Percentiles rank a stretch among this genome's conserved stretches.
These are phyloP conservation scores for Dissoconium aciculare DNA, from an alignment of 2,329 filamentous ascomycete species.

Conservation along the genomic window DNA sequence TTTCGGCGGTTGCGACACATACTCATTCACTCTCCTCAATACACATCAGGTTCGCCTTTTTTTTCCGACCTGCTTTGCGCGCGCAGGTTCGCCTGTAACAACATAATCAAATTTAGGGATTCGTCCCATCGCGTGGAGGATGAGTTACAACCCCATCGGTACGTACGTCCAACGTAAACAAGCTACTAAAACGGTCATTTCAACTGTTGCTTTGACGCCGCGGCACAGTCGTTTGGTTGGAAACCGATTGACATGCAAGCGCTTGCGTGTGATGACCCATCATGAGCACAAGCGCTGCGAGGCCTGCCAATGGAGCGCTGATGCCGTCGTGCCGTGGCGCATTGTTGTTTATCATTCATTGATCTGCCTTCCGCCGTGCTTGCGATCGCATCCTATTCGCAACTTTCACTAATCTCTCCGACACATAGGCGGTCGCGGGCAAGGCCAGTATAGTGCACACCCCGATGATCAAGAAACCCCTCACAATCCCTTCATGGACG, in stretches of 20 bases:
- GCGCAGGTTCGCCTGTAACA: neutral
- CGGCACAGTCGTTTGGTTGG: no score
- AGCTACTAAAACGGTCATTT: neutral
- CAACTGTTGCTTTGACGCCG: no score
- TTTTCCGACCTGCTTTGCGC: neutral
- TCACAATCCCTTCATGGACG: constrained; percentile 14
- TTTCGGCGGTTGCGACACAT: no score
- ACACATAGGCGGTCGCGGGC: constrained; percentile 9
- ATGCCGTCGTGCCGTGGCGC: neutral
- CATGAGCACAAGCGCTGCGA: neutral
- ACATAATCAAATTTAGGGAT: neutral
- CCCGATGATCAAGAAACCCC: constrained; percentile 10
- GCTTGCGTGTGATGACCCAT: neutral
- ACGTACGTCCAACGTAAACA: neutral
- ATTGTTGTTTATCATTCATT: neutral
- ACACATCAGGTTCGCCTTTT: neutral
- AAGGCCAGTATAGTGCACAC: constrained; percentile 11
- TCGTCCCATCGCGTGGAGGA: no score
- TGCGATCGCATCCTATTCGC: neutral
- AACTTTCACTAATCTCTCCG: constrained; percentile 5
- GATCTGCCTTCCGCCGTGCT: neutral
- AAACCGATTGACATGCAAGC: no score
- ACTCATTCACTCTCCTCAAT: no score
- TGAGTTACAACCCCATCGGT: neutral
- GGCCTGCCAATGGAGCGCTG: neutral